Conservation (phyloP, 2,329 filamentous ascomycete species). For the Trichoderma sp. region DNA sequence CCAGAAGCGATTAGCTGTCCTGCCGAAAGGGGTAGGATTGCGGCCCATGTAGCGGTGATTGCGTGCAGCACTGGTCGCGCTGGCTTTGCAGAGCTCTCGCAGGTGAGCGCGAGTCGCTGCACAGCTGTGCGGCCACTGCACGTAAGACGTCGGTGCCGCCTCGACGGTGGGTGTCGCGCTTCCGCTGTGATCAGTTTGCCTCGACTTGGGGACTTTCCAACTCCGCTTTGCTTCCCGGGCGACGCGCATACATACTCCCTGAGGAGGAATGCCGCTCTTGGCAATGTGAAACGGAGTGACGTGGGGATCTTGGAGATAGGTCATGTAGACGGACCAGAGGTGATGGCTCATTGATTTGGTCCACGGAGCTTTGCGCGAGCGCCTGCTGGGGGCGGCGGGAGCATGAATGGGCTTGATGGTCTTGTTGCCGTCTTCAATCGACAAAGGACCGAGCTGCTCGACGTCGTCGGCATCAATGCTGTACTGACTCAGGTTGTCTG, state of each 20-base stretch:
- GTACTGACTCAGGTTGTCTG: constrained; percentile 51
- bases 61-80: constrained; percentile 45
- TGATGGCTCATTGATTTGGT: constrained; percentile 63
- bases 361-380: constrained; percentile 53
- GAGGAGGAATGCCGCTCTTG: constrained; percentile 61
- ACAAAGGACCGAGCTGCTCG: constrained; percentile 27
- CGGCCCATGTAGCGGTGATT: constrained; percentile 47
- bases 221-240: constrained; percentile 63
- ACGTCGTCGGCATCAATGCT: constrained; percentile 45
- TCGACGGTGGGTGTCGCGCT: constrained; percentile 55
- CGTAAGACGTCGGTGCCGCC: constrained; percentile 42
- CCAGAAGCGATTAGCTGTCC: constrained; percentile 47
- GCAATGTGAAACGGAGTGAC: constrained; percentile 64
- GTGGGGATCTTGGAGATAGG: constrained; percentile 64
- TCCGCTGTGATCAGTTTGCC: constrained; percentile 44
- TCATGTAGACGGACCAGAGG: constrained; percentile 61
- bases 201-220: constrained; percentile 59
- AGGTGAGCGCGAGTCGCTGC: constrained; percentile 61
- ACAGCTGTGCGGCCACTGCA: constrained; percentile 62
- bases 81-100: constrained; percentile 59
- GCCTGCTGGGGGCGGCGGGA: neutral
- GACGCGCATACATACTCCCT: constrained; percentile 62
- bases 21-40: constrained; percentile 56
- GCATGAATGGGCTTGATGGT: constrained; percentile 27
- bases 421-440: constrained; percentile 31